Evolutionary conservation across 2,329 filamentous ascomycete genomes (phyloP).

Genomic region (Ophiosphaerella korrae): DNA sequence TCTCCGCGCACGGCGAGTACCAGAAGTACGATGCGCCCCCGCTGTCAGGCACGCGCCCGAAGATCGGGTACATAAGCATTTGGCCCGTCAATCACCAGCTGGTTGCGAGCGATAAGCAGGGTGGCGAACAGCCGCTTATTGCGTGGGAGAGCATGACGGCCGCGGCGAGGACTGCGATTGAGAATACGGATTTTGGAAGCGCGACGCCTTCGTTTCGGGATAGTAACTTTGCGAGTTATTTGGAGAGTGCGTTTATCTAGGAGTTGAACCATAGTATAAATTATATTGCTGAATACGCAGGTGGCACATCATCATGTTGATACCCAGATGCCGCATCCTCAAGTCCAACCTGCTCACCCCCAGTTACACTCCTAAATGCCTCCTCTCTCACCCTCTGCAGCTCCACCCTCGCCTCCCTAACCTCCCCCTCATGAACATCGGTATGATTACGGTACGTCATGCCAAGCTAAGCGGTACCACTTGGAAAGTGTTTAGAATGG

Average conservation of each 20-base stretch:
- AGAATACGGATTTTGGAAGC: constrained; percentile 53
- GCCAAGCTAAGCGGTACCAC: too few species aligned
- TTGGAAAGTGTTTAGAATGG: too few species aligned
- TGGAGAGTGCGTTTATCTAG: constrained; percentile 39
- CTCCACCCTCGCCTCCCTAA: constrained; percentile 37
- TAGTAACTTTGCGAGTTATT: constrained; percentile 52
- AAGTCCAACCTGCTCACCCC: constrained; percentile 4
- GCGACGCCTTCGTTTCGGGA: constrained; percentile 58
- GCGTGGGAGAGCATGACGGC: constrained; percentile 55
- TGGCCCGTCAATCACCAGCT: constrained; percentile 57
- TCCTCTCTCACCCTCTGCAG: constrained; percentile 54
- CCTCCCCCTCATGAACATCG: constrained; percentile 12
- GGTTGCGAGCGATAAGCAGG: constrained; percentile 48
- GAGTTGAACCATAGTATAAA: neutral
- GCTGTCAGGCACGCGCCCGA: constrained; percentile 50
- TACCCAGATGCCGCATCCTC: too few species aligned
- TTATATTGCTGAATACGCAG: constrained; percentile 1
- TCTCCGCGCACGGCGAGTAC: constrained; percentile 58
- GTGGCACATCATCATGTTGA: neutral
- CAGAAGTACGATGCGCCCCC: constrained; percentile 39
- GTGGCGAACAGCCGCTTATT: constrained; percentile 54
- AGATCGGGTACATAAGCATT: constrained; percentile 56
- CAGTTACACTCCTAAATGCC: constrained; percentile 47
- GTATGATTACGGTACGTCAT: too few species aligned
- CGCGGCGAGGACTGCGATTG: constrained; percentile 51